Conservation (phyloP, 805 yeast genomes). For the Cyberlindnera euphorbiiphila region DNA sequence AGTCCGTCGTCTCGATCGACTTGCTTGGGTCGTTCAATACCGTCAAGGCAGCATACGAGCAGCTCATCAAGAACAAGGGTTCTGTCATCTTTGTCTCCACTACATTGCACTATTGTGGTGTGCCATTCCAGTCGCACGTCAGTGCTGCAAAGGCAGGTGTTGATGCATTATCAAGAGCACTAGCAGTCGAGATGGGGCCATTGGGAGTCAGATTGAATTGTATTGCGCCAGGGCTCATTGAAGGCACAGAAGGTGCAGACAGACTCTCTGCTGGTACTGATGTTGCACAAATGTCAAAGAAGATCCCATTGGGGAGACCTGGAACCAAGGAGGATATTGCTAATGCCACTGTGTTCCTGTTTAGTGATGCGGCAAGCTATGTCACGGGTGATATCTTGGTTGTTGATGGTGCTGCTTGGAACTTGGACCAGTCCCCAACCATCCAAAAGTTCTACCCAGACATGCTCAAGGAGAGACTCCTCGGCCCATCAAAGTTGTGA, state of each 20-base stretch:
- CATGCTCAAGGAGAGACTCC: constrained; percentile 29
- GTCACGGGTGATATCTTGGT: constrained; percentile 74
- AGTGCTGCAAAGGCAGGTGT: constrained; percentile 96
- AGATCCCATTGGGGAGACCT: constrained; percentile 54
- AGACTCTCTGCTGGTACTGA: constrained; percentile 49
- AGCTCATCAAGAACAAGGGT: constrained; percentile 66
- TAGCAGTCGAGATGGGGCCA: constrained; percentile 92
- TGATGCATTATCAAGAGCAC: constrained; percentile 77
- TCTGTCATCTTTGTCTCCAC: constrained; percentile 77
- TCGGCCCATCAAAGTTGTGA: constrained; percentile 35
- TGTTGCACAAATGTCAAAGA: constrained; percentile 37
- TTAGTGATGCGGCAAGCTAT: constrained; percentile 77
- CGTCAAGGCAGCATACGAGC: constrained; percentile 71
- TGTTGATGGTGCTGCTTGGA: constrained; percentile 94
- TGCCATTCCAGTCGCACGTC: constrained; percentile 86
- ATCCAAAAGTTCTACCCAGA: constrained; percentile 42
- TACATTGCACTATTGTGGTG: constrained; percentile 84
- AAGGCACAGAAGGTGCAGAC: constrained; percentile 78
- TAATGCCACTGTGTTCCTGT: constrained; percentile 76
- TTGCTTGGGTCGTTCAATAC: constrained; percentile 87
- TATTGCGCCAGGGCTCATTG: constrained; percentile 91
- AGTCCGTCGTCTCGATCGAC: constrained; percentile 83
- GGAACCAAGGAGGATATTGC: constrained; percentile 82
- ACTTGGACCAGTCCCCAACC: constrained; percentile 47
- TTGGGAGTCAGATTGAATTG: constrained; percentile 79